Conservation (phyloP, 1,284 basidiomycete genomes). For the Salmacisia buchloeana region DNA sequence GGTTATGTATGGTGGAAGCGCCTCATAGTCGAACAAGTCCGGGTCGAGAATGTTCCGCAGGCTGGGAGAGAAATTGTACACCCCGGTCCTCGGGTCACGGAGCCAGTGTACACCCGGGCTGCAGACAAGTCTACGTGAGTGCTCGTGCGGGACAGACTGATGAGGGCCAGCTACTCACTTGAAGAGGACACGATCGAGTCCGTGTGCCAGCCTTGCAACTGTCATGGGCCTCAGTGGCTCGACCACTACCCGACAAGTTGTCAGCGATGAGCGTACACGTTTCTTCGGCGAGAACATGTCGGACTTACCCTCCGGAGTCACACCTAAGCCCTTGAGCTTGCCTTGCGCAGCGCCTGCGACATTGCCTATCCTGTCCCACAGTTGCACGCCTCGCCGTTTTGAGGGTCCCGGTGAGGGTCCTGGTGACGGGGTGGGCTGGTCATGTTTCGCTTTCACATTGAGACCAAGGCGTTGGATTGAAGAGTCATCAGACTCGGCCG, state of each 20-base stretch:
- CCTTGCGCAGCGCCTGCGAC: not conserved
- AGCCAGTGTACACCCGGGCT: conserved; percentile 90
- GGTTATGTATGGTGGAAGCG: conserved; percentile 69
- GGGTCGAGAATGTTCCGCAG: conserved; percentile 70
- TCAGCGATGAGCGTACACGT: not conserved
- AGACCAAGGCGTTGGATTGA: too few species aligned
- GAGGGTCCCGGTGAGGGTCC: not conserved
- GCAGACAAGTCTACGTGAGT: not conserved
- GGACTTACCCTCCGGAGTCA: not conserved
- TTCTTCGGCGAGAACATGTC: not conserved
- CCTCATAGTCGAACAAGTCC: conserved; percentile 83
- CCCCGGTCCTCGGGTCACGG: conserved; percentile 74
- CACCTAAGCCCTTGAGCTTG: not conserved
- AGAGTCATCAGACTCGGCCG: too few species aligned
- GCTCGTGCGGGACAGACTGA: not conserved
- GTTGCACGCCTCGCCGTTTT: not conserved
- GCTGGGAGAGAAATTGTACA: conserved; percentile 76
- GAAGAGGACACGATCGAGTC: conserved; percentile 61
- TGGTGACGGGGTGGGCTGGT: not conserved
- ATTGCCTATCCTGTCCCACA: not conserved
- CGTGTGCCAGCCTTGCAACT: conserved; percentile 69
- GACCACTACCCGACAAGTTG: conserved; percentile 13
- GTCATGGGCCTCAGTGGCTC: conserved; percentile 43
- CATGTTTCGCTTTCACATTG: too few species aligned
- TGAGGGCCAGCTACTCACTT: conserved; percentile 17